phyloP scores from a whole-genome alignment of 1,139 yeast species.

The Sugiyamaella neomexicana region DNA sequence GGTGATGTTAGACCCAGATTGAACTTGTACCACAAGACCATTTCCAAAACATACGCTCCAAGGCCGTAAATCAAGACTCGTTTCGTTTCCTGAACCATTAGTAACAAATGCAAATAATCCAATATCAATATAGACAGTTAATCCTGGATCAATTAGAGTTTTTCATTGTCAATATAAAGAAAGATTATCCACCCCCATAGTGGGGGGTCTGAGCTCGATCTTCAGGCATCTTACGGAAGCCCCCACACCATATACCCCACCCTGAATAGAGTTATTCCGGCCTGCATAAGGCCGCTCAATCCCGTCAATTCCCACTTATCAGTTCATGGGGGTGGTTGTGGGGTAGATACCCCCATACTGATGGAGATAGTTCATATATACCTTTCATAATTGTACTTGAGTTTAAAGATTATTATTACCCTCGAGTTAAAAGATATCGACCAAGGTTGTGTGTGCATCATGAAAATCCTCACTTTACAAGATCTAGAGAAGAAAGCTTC shows the following conservation, averaged over 20 bases:
- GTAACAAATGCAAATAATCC: not conserved
- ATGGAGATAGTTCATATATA: not conserved
- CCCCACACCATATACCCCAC: slow-evolving; percentile 4
- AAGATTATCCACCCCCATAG: not conserved
- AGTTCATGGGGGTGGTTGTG: slow-evolving; percentile 8
- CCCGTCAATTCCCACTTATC: slow-evolving; percentile 2
- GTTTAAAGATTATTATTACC: not conserved
- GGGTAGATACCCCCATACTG: not conserved
- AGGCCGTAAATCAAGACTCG: slow-evolving; percentile 23
- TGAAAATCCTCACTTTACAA: slow-evolving; percentile 14
- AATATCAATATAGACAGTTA: not conserved
- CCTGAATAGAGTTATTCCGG: not conserved
- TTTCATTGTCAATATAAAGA: slow-evolving; percentile 10
- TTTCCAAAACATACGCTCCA: slow-evolving; percentile 24
- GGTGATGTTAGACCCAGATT: not conserved
- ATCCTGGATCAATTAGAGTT: slow-evolving; percentile 4
- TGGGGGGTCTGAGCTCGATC: slow-evolving; percentile 5
- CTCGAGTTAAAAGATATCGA: not conserved
- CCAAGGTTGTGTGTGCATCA: not conserved
- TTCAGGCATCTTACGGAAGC: slow-evolving; percentile 10
- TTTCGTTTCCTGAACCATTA: slow-evolving; percentile 9
- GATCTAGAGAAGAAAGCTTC: slow-evolving; percentile 15
- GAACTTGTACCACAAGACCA: not conserved
- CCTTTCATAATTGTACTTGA: not conserved
- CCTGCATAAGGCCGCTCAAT: not conserved